phyloP scores from a whole-genome alignment of 116 monocot genomes.

The Phalaenopsis hybrid region DNA sequence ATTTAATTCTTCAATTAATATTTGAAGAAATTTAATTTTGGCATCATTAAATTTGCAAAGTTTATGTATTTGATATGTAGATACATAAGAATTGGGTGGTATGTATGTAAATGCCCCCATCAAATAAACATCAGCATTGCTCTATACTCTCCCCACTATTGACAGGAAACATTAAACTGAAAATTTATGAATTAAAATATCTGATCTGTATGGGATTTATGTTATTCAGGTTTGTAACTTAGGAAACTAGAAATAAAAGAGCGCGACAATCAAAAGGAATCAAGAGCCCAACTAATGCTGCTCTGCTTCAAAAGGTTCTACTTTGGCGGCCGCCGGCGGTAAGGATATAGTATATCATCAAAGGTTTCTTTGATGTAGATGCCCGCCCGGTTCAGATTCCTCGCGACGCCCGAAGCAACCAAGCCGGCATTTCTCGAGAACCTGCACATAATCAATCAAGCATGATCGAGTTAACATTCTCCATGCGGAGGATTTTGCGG shows the following conservation, averaged over 20 bases:
- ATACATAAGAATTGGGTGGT: too few relatives aligned
- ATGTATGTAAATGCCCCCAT: too few relatives aligned
- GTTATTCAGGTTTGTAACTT: background rate
- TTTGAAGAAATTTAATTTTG: too few relatives aligned
- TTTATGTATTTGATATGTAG: too few relatives aligned
- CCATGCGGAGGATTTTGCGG: background rate
- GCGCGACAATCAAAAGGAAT: background rate
- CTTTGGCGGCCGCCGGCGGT: constrained; percentile 62
- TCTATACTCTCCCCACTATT: background rate
- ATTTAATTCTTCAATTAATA: too few relatives aligned
- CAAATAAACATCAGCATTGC: too few relatives aligned
- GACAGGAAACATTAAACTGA: background rate
- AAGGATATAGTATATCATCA: constrained; percentile 78
- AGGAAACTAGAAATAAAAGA: background rate
- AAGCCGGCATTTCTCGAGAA: constrained; percentile 73
- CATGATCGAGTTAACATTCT: background rate
- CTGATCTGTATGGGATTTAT: background rate
- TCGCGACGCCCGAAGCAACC: constrained; percentile 68
- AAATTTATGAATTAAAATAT: background rate
- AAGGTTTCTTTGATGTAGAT: constrained; percentile 70
- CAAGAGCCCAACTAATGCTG: background rate
- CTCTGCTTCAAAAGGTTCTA: constrained; percentile 12
- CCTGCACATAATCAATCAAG: constrained; percentile 32
- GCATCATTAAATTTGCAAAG: too few relatives aligned
- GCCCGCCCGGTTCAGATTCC: constrained; percentile 62